Evolutionary conservation across 2,329 filamentous ascomycete genomes (phyloP), one percentile per base, ranked within the genome.

Genomic region (Lecanicillium sp.): DNA sequence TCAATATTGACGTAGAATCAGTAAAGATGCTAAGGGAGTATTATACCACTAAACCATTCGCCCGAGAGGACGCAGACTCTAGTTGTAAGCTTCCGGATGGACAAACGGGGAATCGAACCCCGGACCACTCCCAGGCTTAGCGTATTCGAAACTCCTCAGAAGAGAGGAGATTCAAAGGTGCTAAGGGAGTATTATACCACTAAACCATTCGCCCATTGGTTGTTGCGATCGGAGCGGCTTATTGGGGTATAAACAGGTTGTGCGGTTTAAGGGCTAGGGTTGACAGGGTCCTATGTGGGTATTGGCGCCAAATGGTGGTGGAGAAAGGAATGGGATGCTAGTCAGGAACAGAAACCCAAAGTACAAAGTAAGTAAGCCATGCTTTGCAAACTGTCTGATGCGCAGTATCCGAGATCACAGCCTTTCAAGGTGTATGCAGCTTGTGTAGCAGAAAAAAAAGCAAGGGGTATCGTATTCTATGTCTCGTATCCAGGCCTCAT

Each of bases 141-240:
- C 16, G 15, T 12, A 25, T 5, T 37, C 15, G 30, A n/a, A 15
- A 3, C 7, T 18, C 22, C 22, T 39, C 31, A 18, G 8, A 33
- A 18, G 22, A 33, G 29, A 39, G 29, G 5, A 34, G 25, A 25
- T 25, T 11, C 30, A 27, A 29, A 30, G 25, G 39, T 43, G 41
- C 41, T 43, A 43, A 43, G 41, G 41, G 41, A 43, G 41, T 43
- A 43, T 43, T 43, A 40, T 43, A 43, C 41, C 41, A 43, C 41
- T 43, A 43, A 43, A 43, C 41, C 41, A 43, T 43, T 43, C 41
- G 41, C 41, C 41, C 41, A 35, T 40, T 40, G 35, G 37, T 33
- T 30, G 39, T 33, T 33, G 9, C 17, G 12, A 18, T 19, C 33
- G 17, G 37, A 18, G 22, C 18, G 35, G 15, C 28, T 31, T 43